Evolutionary conservation across 805 yeast genomes (phyloP).

Genomic region (Wickerhamiella lipophila): DNA sequence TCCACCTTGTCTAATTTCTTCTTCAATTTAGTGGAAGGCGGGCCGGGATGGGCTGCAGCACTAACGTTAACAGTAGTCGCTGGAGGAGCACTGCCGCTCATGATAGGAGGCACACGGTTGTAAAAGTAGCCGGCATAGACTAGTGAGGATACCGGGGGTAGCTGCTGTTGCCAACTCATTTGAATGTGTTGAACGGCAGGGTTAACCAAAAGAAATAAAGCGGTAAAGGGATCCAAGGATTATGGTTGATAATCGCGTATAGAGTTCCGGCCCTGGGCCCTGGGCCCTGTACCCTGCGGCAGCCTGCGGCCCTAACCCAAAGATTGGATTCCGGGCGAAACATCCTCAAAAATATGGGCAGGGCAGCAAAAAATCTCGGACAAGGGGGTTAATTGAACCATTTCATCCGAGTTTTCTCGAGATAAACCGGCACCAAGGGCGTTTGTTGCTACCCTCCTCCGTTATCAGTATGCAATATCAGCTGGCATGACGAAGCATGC

Average conservation of each 20-base stretch:
- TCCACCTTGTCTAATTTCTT: slow-evolving; percentile 1
- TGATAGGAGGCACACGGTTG: not conserved
- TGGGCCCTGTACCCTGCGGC: not conserved
- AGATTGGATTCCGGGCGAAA: not conserved
- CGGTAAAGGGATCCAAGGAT: not conserved
- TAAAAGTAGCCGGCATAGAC: not conserved
- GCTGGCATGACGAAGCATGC: slow-evolving; percentile 3
- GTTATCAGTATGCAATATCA: slow-evolving; percentile 3
- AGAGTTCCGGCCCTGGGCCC: not conserved
- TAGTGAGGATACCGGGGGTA: not conserved
- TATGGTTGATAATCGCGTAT: slow-evolving; percentile 1
- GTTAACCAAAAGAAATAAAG: not conserved
- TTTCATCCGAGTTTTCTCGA: not conserved
- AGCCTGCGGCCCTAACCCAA: not conserved
- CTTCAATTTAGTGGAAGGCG: not conserved
- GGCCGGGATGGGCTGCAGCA: not conserved
- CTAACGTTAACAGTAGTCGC: not conserved
- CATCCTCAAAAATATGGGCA: not conserved
- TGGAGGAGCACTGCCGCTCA: not conserved
- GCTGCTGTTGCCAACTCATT: not conserved
- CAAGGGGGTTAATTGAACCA: not conserved
- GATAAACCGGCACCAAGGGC: not conserved
- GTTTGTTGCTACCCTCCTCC: not conserved
- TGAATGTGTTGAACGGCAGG: not conserved
- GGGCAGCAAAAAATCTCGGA: not conserved